A percentile compares a stretch with the other conserved stretches of the same genome.
These are phyloP conservation scores for Metschnikowia colocasiae DNA, from an alignment of 805 yeast genomes.

Conservation along the genomic window DNA sequence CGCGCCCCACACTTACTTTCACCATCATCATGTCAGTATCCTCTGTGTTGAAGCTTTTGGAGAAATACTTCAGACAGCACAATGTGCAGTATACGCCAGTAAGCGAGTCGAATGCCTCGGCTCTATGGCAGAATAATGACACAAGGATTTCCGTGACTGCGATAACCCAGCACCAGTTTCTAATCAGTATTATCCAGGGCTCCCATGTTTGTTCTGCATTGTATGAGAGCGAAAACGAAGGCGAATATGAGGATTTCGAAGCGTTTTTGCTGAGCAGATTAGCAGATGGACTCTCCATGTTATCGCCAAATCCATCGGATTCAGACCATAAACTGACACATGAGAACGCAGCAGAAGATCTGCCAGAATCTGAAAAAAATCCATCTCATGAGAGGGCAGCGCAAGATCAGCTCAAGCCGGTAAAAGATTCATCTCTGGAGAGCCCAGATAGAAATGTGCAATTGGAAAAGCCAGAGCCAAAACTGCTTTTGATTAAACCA, in stretches of 20 bases:
- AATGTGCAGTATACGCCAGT: not conserved
- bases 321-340: not conserved
- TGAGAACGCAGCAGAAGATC: not conserved
- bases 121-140: not conserved
- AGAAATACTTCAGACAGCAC: not conserved
- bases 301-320: not conserved
- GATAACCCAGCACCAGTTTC: not conserved
- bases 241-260: not conserved
- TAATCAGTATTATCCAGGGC: not conserved
- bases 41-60: not conserved
- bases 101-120: not conserved
- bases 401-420: too few species aligned
- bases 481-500: not conserved
- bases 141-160: not conserved
- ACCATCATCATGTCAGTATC: not conserved
- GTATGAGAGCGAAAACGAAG: not conserved
- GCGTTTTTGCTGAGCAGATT: not conserved
- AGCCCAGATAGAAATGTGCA: not conserved
- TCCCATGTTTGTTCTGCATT: slow-evolving; percentile 1
- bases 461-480: not conserved
- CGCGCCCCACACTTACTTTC: not conserved
- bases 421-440: too few species aligned
- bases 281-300: not conserved
- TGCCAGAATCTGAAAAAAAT: not conserved
- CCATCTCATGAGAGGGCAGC: too few species aligned